Percentiles rank a stretch among this genome's conserved stretches.
These are phyloP conservation scores for Yamadazyma siamensis DNA, from an alignment of 1,139 yeast genomes.

Conservation along the genomic window DNA sequence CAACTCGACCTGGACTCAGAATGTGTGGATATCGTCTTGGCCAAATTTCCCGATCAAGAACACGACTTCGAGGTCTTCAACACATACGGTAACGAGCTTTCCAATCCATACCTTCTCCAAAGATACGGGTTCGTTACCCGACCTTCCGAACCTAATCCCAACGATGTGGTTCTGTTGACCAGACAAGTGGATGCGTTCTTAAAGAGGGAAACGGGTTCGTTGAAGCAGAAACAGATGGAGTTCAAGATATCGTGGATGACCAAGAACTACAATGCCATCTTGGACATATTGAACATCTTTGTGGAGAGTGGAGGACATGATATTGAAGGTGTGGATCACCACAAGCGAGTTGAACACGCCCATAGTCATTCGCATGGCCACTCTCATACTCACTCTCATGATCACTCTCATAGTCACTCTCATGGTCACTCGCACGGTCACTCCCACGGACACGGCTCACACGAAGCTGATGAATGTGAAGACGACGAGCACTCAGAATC, in stretches of 20 bases:
- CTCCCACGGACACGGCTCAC: conserved; percentile 1
- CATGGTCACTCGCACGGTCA: neutral
- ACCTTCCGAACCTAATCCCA: conserved; percentile 40
- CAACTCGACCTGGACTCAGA: conserved; percentile 33
- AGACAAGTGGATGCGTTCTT: conserved; percentile 42
- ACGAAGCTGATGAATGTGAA: conserved; percentile 15
- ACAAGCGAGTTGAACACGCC: too few relatives aligned
- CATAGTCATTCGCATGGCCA: conserved; percentile 16
- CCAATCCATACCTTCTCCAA: conserved; percentile 64
- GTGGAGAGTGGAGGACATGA: conserved; percentile 11
- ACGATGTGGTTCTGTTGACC: conserved; percentile 57
- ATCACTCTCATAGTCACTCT: neutral
- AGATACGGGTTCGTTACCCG: conserved; percentile 65
- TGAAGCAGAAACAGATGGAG: conserved; percentile 30
- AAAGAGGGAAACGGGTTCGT: conserved; percentile 17
- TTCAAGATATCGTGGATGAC: conserved; percentile 65
- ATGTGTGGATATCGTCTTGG: conserved; percentile 58
- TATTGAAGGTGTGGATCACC: conserved; percentile 17
- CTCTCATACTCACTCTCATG: conserved; percentile 15
- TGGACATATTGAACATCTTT: too few relatives aligned
- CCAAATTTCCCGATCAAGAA: conserved; percentile 37
- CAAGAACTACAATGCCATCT: conserved; percentile 41
- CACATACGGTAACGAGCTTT: conserved; percentile 67
- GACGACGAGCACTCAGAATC: too few relatives aligned
- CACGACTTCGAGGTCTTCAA: conserved; percentile 59